A percentile compares a stretch with the other conserved stretches of the same genome.
phyloP scores from a whole-genome alignment of 305 asterid species.

The Solanum hybrid region DNA sequence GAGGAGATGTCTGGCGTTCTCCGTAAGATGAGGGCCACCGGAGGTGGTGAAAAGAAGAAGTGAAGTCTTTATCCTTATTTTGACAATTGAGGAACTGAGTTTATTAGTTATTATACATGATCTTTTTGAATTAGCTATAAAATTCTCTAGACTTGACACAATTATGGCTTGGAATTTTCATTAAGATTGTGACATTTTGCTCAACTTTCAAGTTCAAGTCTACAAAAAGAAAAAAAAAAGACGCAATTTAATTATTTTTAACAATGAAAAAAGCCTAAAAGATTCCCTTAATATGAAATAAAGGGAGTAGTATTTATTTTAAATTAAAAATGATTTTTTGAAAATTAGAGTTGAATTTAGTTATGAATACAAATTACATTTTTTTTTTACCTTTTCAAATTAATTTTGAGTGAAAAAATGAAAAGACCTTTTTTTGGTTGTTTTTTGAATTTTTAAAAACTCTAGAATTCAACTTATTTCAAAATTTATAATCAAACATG shows the following conservation, averaged over 20 bases:
- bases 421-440: not conserved
- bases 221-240: not conserved
- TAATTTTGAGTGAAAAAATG: not conserved
- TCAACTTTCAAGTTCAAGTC: not conserved
- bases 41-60: constrained; percentile 90
- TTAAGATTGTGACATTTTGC: constrained; percentile 1
- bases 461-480: not conserved
- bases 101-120: not conserved
- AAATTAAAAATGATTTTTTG: not conserved
- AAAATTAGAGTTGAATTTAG: not conserved
- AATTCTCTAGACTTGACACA: not conserved
- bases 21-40: constrained; percentile 81
- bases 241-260: too few species aligned
- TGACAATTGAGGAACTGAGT: not conserved
- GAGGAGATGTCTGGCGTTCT: constrained; percentile 72
- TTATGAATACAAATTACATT: not conserved
- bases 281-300: not conserved
- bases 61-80: constrained; percentile 19
- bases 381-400: not conserved
- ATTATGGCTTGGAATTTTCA: not conserved
- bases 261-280: not conserved
- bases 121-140: not conserved
- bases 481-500: not conserved
- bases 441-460: not conserved
- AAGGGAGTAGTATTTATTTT: not conserved